These are phyloP conservation scores for Linnemannia zychae DNA, from an alignment of 192 early-diverging fungal species.

Conservation along the genomic window DNA sequence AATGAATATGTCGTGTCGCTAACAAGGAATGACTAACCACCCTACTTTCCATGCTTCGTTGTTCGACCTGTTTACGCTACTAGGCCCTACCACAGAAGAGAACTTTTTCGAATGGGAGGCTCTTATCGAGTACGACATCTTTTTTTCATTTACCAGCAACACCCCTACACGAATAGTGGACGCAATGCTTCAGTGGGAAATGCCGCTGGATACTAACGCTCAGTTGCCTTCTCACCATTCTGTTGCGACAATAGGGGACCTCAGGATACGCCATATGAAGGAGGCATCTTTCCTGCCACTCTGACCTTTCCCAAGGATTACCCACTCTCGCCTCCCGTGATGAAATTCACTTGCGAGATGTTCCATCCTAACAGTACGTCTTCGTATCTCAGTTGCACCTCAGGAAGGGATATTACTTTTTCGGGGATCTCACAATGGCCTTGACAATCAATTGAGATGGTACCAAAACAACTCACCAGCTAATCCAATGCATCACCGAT, in stretches of 20 bases:
- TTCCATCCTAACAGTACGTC: conserved; percentile 90
- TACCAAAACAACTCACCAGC: not conserved
- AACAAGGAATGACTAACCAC: not conserved
- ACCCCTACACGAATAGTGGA: not conserved
- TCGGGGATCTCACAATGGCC: not conserved
- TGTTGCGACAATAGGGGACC: conserved; percentile 78
- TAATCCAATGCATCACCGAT: not conserved
- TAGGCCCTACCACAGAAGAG: conserved; percentile 85
- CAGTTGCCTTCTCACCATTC: conserved; percentile 59
- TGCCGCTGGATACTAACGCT: not conserved
- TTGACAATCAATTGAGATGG: not conserved
- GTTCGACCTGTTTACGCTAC: not conserved
- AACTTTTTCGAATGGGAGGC: conserved; percentile 94
- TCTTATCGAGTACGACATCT: conserved; percentile 77
- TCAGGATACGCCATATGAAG: conserved; percentile 94
- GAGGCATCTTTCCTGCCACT: conserved; percentile 92
- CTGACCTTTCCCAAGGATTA: conserved; percentile 95
- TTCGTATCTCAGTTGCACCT: no score
- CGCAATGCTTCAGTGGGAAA: not conserved
- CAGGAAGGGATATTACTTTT: not conserved
- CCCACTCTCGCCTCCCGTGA: conserved; percentile 93
- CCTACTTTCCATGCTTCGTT: not conserved
- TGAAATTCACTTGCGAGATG: conserved; percentile 97
- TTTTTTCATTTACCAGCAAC: not conserved
- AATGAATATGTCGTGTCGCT: not conserved